Evolutionary conservation across 208 protist species (phyloP).

Genomic region (Acanthamoeba royreba): DNA sequence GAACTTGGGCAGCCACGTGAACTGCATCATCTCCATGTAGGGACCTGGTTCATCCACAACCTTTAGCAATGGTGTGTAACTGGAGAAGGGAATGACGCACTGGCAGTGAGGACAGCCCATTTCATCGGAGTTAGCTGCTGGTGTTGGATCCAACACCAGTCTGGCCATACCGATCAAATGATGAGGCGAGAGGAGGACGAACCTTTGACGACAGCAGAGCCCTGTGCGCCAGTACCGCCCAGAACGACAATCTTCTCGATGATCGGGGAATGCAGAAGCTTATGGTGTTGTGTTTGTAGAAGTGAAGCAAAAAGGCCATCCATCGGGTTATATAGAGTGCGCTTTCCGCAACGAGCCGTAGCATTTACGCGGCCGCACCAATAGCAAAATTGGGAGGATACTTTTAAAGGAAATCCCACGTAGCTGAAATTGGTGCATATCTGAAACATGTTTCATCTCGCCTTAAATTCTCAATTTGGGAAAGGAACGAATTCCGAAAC

Average conservation of each 20-base stretch:
- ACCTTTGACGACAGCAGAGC: neutral
- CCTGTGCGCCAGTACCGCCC: neutral
- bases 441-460: too few species aligned
- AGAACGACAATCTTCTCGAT: neutral
- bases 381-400: too few species aligned
- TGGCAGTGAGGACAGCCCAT: neutral
- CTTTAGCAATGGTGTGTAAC: neutral
- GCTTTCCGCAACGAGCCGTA: too few species aligned
- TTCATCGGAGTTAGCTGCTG: neutral
- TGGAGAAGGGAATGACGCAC: neutral
- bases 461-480: too few species aligned
- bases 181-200: neutral
- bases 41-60: neutral
- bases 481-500: too few species aligned
- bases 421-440: too few species aligned
- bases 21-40: slow-evolving; percentile 42
- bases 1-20: neutral
- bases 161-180: neutral
- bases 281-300: too few species aligned
- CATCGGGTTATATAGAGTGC: too few species aligned
- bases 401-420: too few species aligned
- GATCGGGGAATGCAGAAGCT: too few species aligned
- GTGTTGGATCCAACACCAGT: neutral
- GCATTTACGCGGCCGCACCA: too few species aligned
- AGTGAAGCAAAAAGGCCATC: too few species aligned